Evolutionary conservation across 371 early-diverging fungal genomes (phyloP).

Genomic region (Rhizopus sp.): DNA sequence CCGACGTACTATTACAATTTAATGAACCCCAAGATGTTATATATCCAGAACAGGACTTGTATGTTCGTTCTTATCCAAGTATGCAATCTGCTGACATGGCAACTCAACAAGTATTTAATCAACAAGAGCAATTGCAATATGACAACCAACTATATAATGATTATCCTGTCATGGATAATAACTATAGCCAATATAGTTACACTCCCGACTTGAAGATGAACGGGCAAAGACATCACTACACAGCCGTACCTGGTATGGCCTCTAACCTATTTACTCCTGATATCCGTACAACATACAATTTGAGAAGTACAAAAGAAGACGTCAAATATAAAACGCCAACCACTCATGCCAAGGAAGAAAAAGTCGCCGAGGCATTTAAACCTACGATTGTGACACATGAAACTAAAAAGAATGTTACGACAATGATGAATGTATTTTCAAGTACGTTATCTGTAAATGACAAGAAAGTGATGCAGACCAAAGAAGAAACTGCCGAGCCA

Average conservation of each 20-base stretch:
- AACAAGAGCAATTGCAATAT: constrained; percentile 2
- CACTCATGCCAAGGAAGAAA: constrained; percentile 7
- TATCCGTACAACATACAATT: constrained; percentile 14
- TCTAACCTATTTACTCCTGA: constrained; percentile 14
- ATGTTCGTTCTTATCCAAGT: constrained; percentile 24
- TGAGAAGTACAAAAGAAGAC: constrained; percentile 18
- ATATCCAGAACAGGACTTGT: constrained; percentile 23
- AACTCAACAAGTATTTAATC: constrained; percentile 1
- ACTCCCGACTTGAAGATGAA: constrained; percentile 4
- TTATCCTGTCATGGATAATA: constrained; percentile 14
- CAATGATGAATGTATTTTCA: constrained; percentile 20
- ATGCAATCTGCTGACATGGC: not conserved
- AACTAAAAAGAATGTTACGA: constrained; percentile 22
- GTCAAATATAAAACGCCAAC: constrained; percentile 19
- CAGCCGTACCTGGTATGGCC: constrained; percentile 12
- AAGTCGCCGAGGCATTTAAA: constrained; percentile 9
- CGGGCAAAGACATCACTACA: constrained; percentile 19
- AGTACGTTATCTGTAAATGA: not conserved
- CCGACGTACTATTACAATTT: constrained; percentile 22
- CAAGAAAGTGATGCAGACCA: constrained; percentile 12
- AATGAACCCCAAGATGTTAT: constrained; percentile 9
- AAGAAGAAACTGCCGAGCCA: not conserved
- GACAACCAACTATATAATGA: not conserved
- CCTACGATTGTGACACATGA: constrained; percentile 3
- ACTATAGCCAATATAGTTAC: not conserved